phyloP scores from a whole-genome alignment of 164 flowering plant species.

The Platanus orientalis region DNA sequence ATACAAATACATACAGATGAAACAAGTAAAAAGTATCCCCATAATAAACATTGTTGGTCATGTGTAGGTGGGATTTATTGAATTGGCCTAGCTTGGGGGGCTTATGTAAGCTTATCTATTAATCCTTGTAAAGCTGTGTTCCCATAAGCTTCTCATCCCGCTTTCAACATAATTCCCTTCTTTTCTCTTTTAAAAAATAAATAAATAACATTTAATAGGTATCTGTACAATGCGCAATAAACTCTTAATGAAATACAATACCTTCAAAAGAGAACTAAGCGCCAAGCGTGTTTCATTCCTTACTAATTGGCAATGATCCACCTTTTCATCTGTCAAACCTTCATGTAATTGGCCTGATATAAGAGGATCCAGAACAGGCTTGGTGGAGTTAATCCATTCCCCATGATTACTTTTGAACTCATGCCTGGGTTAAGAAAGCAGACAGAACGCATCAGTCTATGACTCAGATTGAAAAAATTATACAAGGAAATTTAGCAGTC shows the following conservation, averaged over 20 bases:
- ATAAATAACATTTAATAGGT: not conserved
- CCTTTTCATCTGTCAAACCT: slow-evolving; percentile 37
- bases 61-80: too few species aligned
- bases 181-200: too few species aligned
- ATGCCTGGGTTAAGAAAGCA: slow-evolving; percentile 36
- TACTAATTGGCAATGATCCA: slow-evolving; percentile 38
- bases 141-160: too few species aligned
- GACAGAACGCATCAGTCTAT: not conserved
- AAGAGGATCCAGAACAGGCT: slow-evolving; percentile 48
- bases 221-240: not conserved
- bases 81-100: too few species aligned
- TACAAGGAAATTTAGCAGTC: not conserved
- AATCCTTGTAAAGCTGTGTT: too few species aligned
- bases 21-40: too few species aligned
- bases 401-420: slow-evolving; percentile 69
- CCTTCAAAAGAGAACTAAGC: slow-evolving; percentile 68
- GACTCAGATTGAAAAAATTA: not conserved
- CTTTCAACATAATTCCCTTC: too few species aligned
- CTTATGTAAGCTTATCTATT: too few species aligned
- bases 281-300: slow-evolving; percentile 66
- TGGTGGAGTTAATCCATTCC: slow-evolving; percentile 65
- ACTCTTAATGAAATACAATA: slow-evolving; percentile 16
- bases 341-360: slow-evolving; percentile 35
- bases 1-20: too few species aligned
- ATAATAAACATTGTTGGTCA: too few species aligned